Evolutionary conservation across 2,329 filamentous ascomycete genomes (phyloP), one percentile per base, ranked within the genome.

Genomic region (Claviceps digitariae): DNA sequence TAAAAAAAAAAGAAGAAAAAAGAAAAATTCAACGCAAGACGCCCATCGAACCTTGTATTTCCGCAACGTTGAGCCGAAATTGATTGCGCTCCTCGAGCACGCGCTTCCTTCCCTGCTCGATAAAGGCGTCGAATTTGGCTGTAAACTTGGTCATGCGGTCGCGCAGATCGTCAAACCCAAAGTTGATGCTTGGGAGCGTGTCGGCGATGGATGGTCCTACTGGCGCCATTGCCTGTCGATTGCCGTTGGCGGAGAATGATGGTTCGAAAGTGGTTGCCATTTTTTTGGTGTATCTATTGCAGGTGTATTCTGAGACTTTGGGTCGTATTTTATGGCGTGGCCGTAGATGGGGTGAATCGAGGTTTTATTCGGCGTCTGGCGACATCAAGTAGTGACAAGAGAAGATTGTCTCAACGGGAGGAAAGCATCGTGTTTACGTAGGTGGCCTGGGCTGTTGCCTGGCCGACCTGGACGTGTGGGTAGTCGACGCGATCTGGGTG

Each of bases 71-170:
- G 73, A 93, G 86, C 58, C 87, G 86, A 65, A 96, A 98, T 57
- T 94, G 85, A 64, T 96, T 97, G 64, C 90, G 82, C 73, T 97
- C 90, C 63, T 96, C 90, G 8, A 97, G 69, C 0, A 97, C 88
- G 52, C 87, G 82, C 69, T 94, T 94, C 50, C 91, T 80, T 0
- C 90, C 90, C 58, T 87, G 83, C 64, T 95, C 91, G 58, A 98
- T 96, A 62, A 96, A 97, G 0, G 84, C 83, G 66, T 98, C 93
- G 62, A 98, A 98, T 61, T 82, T 86, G 9, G 82, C 78, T 0
- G 87, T 96, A 67, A 98, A 98, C 58, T 87, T 88, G 52, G 84
- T 79, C 93, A 98, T 97, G 70, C 90, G 87, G 63, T 91, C 89
- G 70, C 91, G 90, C 65, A 98, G 72, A 61, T 96, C 89, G 62